A percentile compares a stretch with the other conserved stretches of the same genome.
phyloP scores from a whole-genome alignment of 805 yeast species.

The Saccharomyces paradoxus region DNA sequence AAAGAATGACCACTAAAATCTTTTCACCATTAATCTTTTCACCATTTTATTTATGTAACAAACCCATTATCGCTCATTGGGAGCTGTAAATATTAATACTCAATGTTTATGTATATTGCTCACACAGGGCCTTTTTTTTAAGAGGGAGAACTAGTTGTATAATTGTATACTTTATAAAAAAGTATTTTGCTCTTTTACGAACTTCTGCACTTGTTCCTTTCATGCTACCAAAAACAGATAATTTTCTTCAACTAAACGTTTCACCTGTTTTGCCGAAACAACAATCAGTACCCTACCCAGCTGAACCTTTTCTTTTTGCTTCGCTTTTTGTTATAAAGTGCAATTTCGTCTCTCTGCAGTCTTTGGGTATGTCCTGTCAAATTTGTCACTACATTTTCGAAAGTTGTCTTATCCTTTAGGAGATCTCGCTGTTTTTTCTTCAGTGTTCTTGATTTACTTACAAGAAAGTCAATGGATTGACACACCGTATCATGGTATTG shows the following conservation, averaged over 20 bases:
- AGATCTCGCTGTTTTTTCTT: conserved; percentile 38
- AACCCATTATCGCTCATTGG: neutral
- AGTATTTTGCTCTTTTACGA: neutral
- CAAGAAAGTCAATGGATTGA: conserved; percentile 19
- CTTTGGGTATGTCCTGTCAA: conserved; percentile 86
- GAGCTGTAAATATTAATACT: neutral
- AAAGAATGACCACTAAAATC: no score
- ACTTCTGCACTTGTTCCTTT: neutral
- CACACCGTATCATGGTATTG: conserved; percentile 24
- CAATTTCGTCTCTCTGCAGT: conserved; percentile 45
- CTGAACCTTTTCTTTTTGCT: conserved; percentile 13
- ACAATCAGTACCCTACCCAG: conserved; percentile 9
- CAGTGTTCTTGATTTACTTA: conserved; percentile 30
- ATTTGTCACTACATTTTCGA: conserved; percentile 82
- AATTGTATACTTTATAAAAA: neutral
- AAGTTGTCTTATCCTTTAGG: conserved; percentile 60
- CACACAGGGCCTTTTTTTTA: neutral
- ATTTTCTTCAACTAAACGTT: neutral
- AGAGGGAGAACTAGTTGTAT: neutral
- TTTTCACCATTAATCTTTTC: neutral
- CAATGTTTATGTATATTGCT: neutral
- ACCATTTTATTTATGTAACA: neutral
- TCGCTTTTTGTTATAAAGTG: conserved; percentile 30
- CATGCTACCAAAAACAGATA: neutral
- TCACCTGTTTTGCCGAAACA: neutral